Conservation (phyloP, 371 early-diverging fungal genomes). For the Apophysomyces elegans region DNA sequence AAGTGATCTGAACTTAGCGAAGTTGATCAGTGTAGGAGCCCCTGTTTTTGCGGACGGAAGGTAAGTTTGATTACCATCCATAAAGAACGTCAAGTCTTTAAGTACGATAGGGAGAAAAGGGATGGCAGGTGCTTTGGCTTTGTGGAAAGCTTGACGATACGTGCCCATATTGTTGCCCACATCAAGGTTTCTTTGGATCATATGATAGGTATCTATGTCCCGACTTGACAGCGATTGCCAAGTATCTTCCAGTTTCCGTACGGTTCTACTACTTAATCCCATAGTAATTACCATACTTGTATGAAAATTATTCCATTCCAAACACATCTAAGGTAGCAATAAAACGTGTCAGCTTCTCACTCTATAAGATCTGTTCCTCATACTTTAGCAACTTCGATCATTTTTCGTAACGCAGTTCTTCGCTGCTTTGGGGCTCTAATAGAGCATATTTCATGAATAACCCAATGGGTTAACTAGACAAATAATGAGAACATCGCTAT, state of each 20-base stretch:
- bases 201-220: slow-evolving; percentile 29
- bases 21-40: slow-evolving; percentile 32
- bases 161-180: slow-evolving; percentile 47
- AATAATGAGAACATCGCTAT: neutral
- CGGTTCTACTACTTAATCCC: slow-evolving; percentile 29
- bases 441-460: slow-evolving; percentile 25
- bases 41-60: neutral
- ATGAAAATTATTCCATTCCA: slow-evolving; percentile 51
- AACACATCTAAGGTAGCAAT: slow-evolving; percentile 27
- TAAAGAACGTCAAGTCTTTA: slow-evolving; percentile 50
- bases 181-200: slow-evolving; percentile 34
- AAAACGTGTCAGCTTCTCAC: neutral
- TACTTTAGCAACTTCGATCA: slow-evolving; percentile 52
- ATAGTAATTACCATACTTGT: slow-evolving; percentile 50
- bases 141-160: slow-evolving; percentile 42
- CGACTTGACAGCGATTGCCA: slow-evolving; percentile 36
- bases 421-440: slow-evolving; percentile 30
- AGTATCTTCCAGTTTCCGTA: slow-evolving; percentile 28
- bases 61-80: slow-evolving; percentile 39
- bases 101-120: slow-evolving; percentile 50
- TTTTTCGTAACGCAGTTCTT: slow-evolving; percentile 27
- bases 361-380: neutral
- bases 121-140: slow-evolving; percentile 39
- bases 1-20: slow-evolving; percentile 42
- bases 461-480: slow-evolving; percentile 38